phyloP scores from a whole-genome alignment of 352 stramenopile species.

The Pythium sukuiense region DNA sequence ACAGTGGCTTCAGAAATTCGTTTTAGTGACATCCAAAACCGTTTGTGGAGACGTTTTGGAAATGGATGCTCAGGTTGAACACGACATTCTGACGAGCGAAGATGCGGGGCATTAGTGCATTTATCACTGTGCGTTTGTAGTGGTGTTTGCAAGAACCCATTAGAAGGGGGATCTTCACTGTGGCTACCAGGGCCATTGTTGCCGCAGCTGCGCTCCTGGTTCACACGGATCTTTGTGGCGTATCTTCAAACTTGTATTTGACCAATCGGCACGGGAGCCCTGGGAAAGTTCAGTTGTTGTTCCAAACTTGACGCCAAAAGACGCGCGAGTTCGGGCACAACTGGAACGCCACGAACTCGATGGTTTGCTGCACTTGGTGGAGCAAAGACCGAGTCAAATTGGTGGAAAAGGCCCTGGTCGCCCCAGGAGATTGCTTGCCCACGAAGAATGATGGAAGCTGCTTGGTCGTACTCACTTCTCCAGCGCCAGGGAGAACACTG shows the following conservation, averaged over 20 bases:
- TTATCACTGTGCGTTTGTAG: neutral
- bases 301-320: conserved; percentile 5
- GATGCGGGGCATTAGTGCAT: no score
- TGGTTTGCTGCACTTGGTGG: conserved; percentile 4
- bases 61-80: no score
- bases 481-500: neutral
- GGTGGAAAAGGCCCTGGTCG: neutral
- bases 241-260: neutral
- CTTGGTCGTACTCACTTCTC: neutral
- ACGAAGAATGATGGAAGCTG: no score
- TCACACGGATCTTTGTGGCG: neutral
- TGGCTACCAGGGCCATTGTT: neutral
- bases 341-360: no score
- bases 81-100: no score
- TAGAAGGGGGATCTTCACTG: neutral
- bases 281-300: conserved; percentile 3
- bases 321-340: neutral
- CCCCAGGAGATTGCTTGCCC: no score
- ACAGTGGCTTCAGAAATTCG: neutral
- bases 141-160: neutral
- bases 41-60: neutral
- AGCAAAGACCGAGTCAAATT: neutral
- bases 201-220: neutral
- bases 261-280: neutral
- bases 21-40: neutral